phyloP scores from a whole-genome alignment of 148 eudicot species.

The Silene conica region DNA sequence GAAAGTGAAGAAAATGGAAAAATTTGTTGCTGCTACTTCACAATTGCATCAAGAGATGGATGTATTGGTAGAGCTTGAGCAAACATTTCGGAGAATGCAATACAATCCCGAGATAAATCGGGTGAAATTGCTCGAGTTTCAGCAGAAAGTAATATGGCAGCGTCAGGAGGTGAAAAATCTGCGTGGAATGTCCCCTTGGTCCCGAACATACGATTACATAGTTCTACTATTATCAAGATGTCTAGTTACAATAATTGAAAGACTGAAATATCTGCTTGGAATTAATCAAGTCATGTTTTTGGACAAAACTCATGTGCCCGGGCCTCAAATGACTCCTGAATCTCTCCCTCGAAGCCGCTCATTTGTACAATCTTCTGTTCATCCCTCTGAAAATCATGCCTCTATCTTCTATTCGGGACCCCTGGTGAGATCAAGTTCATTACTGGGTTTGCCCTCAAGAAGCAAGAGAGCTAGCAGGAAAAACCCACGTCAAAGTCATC shows the following conservation, averaged over 20 bases:
- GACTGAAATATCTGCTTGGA: conserved; percentile 60
- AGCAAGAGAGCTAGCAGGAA: conserved; percentile 40
- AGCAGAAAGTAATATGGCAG: conserved; percentile 79
- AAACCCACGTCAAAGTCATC: conserved; percentile 29
- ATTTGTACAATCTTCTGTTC: conserved; percentile 46
- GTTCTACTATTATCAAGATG: conserved; percentile 64
- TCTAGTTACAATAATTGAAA: conserved; percentile 52
- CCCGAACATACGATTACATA: conserved; percentile 55
- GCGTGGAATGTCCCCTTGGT: conserved; percentile 81
- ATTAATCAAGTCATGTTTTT: conserved; percentile 30
- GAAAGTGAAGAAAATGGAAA: conserved; percentile 77
- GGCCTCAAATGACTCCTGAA: conserved; percentile 14
- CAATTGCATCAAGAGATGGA: conserved; percentile 82
- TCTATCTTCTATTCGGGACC: conserved; percentile 49
- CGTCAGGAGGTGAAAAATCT: conserved; percentile 76
- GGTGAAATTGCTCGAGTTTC: conserved; percentile 67
- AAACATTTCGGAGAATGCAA: conserved; percentile 66
- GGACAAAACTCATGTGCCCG: conserved; percentile 31
- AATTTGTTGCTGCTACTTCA: conserved; percentile 54
- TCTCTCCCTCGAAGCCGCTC: conserved; percentile 60
- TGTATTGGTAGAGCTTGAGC: conserved; percentile 81
- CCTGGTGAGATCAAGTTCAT: conserved; percentile 60
- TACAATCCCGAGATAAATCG: conserved; percentile 35
- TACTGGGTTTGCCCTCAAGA: conserved; percentile 36
- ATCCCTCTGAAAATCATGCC: conserved; percentile 47